Percentiles rank a stretch among this genome's conserved stretches.
Conservation (phyloP, 1,139 yeast species). For the Scheffersomyces insectosa region DNA sequence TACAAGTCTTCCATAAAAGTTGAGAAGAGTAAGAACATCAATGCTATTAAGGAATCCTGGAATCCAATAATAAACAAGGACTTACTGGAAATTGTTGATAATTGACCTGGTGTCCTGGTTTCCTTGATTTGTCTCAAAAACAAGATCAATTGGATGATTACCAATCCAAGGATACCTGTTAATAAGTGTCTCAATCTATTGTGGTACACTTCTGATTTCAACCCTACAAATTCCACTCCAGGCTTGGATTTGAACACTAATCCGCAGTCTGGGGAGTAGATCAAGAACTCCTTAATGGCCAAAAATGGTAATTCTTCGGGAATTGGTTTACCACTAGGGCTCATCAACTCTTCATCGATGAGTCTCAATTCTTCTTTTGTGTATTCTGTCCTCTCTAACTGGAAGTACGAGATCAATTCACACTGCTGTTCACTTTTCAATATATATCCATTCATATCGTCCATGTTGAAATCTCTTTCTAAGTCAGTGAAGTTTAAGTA, state of each 20-base stretch:
- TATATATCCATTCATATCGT: constrained; percentile 39
- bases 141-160: constrained; percentile 28
- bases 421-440: constrained; percentile 52
- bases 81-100: constrained; percentile 39
- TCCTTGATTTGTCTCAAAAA: constrained; percentile 63
- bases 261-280: constrained; percentile 92
- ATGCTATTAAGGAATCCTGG: constrained; percentile 72
- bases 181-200: constrained; percentile 45
- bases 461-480: constrained; percentile 34
- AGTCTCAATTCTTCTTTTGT: constrained; percentile 52
- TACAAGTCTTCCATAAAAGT: constrained; percentile 57
- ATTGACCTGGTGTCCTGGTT: constrained; percentile 77
- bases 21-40: constrained; percentile 61
- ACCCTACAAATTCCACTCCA: constrained; percentile 47
- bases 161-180: constrained; percentile 49
- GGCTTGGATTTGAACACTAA: constrained; percentile 43
- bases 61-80: constrained; percentile 61
- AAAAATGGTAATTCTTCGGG: constrained; percentile 54
- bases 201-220: constrained; percentile 52
- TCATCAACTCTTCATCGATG: constrained; percentile 69
- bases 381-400: constrained; percentile 60
- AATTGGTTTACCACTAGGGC: constrained; percentile 79
- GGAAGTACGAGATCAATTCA: constrained; percentile 71
- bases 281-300: constrained; percentile 51
- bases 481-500: constrained; percentile 43